Evolutionary conservation across 768 basidiomycete species (phyloP).

Genomic region (Amanita inopinata): DNA sequence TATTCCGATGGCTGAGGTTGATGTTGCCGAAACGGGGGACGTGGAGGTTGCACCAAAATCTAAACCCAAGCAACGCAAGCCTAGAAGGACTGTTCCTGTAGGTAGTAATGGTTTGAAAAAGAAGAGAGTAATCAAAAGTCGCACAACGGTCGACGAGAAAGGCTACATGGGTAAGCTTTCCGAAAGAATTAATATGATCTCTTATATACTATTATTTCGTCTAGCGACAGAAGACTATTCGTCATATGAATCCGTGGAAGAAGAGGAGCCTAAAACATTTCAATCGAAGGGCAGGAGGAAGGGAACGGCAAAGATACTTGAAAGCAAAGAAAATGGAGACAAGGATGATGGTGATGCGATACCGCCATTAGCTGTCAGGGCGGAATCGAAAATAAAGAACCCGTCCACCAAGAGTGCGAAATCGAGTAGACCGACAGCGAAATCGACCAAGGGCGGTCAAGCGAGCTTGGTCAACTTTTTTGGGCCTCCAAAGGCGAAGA

Average conservation of each 20-base stretch:
- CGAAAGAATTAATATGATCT: background rate
- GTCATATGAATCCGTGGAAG: constrained; percentile 69
- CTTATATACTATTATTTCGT: constrained; percentile 6
- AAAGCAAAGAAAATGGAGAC: background rate
- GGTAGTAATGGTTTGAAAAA: constrained; percentile 75
- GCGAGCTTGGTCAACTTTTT: constrained; percentile 9
- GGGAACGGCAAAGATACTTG: constrained; percentile 14
- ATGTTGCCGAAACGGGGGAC: constrained; percentile 20
- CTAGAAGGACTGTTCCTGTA: constrained; percentile 60
- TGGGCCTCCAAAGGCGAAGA: constrained; percentile 10
- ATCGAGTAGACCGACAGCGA: background rate
- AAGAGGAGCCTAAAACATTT: constrained; percentile 32
- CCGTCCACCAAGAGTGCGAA: too few species aligned
- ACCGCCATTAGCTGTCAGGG: background rate
- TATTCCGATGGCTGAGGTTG: constrained; percentile 11
- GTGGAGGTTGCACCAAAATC: constrained; percentile 23
- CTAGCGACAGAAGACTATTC: constrained; percentile 73
- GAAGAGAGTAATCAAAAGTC: constrained; percentile 50
- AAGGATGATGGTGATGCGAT: background rate
- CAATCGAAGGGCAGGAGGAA: constrained; percentile 18
- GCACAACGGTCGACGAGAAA: constrained; percentile 45
- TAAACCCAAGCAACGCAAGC: constrained; percentile 30
- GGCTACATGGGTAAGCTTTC: constrained; percentile 59
- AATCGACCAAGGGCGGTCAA: constrained; percentile 1
- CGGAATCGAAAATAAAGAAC: background rate